A percentile compares a stretch with the other conserved stretches of the same genome.
Evolutionary conservation across 2,329 filamentous ascomycete species (phyloP).

Genomic region (Ilyonectria robusta): DNA sequence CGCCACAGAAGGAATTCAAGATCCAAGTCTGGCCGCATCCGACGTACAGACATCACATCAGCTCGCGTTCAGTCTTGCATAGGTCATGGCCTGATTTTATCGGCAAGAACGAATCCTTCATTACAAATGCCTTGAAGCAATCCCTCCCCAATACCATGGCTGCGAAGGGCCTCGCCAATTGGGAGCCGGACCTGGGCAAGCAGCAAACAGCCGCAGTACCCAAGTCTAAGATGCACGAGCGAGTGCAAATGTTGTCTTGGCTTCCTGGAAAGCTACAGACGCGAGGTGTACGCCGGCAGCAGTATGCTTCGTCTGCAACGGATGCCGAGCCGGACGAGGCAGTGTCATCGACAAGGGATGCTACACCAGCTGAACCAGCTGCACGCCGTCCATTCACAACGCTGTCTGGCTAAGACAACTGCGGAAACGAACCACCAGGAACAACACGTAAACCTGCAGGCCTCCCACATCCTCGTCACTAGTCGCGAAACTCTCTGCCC

Average conservation of each 20-base stretch:
- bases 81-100: slow-evolving; percentile 58
- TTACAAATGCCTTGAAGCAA: slow-evolving; percentile 54
- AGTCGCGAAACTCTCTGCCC: background rate
- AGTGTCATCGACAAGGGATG: background rate
- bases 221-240: slow-evolving; percentile 30
- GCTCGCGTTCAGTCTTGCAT: slow-evolving; percentile 55
- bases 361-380: too few species aligned
- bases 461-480: slow-evolving; percentile 1
- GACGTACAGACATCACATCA: slow-evolving; percentile 58
- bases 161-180: slow-evolving; percentile 59
- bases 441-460: background rate
- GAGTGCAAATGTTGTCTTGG: slow-evolving; percentile 32
- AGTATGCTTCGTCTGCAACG: background rate
- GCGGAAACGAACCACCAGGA: background rate
- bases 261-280: slow-evolving; percentile 33
- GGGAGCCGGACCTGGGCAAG: slow-evolving; percentile 52
- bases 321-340: background rate
- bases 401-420: background rate
- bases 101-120: slow-evolving; percentile 52
- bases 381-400: background rate
- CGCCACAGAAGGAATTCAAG: slow-evolving; percentile 55
- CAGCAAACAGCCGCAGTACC: slow-evolving; percentile 13
- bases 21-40: slow-evolving; percentile 58
- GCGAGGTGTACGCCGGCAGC: background rate
- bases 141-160: slow-evolving; percentile 57